These are phyloP conservation scores for Amanita exitialis DNA, from an alignment of 768 basidiomycete species.

Conservation along the genomic window DNA sequence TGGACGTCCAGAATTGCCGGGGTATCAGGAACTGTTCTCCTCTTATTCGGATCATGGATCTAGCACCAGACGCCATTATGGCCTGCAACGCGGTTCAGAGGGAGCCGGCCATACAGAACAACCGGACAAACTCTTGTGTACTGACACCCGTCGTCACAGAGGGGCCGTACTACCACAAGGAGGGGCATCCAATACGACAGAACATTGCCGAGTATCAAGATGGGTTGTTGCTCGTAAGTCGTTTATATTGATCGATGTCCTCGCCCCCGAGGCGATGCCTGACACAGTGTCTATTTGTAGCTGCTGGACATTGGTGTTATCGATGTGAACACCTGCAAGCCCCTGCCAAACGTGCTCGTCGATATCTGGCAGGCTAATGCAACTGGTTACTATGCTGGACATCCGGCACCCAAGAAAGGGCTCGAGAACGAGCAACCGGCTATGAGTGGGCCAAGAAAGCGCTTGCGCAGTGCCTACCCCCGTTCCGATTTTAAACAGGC, in stretches of 20 bases:
- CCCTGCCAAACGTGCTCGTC: conserved; percentile 44
- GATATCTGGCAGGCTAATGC: conserved; percentile 53
- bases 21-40: conserved; percentile 33
- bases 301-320: conserved; percentile 48
- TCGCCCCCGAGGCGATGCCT: neutral
- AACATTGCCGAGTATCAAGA: conserved; percentile 46
- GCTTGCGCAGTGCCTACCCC: conserved; percentile 34
- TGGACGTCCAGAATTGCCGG: conserved; percentile 27
- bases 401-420: conserved; percentile 35
- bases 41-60: conserved; percentile 24
- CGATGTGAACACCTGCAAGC: conserved; percentile 46
- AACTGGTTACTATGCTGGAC: conserved; percentile 45
- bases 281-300: conserved; percentile 12
- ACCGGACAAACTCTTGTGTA: conserved; percentile 47
- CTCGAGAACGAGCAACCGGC: conserved; percentile 34
- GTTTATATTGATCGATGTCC: neutral
- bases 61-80: conserved; percentile 20
- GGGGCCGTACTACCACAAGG: conserved; percentile 43
- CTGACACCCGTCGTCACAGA: conserved; percentile 43
- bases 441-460: conserved; percentile 32
- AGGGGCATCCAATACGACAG: conserved; percentile 39
- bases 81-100: conserved; percentile 32
- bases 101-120: conserved; percentile 41
- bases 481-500: conserved; percentile 31
- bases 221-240: conserved; percentile 35